Evolutionary conservation across 176 grass and related monocot species (phyloP).

Genomic region (Saccharum officinarum): DNA sequence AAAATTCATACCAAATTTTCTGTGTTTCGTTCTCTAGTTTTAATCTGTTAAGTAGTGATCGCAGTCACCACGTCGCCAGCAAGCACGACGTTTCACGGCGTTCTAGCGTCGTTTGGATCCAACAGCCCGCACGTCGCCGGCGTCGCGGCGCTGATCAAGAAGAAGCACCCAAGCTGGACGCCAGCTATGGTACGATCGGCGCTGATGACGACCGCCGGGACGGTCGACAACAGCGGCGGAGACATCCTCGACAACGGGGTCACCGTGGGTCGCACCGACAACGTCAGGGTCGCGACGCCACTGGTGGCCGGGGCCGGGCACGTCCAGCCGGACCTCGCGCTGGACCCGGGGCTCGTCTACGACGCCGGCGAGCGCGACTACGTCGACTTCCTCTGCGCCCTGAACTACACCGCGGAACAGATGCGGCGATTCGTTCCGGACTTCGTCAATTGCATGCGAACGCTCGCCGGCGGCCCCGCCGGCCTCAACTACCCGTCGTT

Average conservation of each 20-base stretch:
- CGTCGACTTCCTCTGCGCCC: constrained; percentile 1
- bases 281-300: constrained; percentile 19
- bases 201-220: constrained; percentile 55
- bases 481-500: constrained; percentile 21
- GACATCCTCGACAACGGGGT: constrained; percentile 25
- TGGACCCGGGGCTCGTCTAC: constrained; percentile 20
- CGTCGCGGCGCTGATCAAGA: constrained; percentile 42
- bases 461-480: not conserved
- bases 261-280: not conserved
- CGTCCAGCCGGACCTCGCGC: not conserved
- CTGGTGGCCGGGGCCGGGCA: constrained; percentile 19
- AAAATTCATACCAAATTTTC: too few species aligned
- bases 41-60: too few species aligned
- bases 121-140: constrained; percentile 47
- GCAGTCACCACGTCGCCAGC: too few species aligned
- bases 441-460: not conserved
- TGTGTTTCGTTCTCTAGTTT: too few species aligned
- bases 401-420: not conserved
- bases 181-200: constrained; percentile 63
- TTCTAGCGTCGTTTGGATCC: too few species aligned
- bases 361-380: not conserved
- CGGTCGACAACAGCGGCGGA: constrained; percentile 40
- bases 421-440: not conserved
- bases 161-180: constrained; percentile 37
- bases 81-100: too few species aligned